Conservation (phyloP, 805 yeast genomes). For the Candida saitoana region DNA sequence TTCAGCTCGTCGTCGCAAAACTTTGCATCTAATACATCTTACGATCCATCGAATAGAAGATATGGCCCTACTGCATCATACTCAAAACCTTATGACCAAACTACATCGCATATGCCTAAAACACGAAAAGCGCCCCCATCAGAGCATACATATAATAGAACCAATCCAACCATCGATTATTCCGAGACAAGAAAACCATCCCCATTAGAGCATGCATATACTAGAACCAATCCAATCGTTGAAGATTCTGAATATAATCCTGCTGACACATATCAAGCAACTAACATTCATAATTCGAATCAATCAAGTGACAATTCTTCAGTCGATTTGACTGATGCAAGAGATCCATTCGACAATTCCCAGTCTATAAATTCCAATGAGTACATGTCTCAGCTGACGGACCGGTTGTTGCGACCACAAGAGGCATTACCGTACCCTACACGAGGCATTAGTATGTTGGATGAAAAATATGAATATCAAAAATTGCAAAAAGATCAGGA, state of each 20-base stretch:
- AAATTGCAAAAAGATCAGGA: not conserved
- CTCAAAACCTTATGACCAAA: not conserved
- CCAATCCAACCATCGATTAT: not conserved
- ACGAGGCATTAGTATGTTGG: slow-evolving; percentile 15
- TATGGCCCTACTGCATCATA: not conserved
- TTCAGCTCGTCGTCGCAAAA: not conserved
- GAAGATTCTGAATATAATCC: not conserved
- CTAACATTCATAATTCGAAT: not conserved
- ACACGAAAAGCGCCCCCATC: not conserved
- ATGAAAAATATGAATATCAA: slow-evolving; percentile 1
- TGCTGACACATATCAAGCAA: not conserved
- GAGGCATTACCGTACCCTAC: slow-evolving; percentile 14
- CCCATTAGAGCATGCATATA: not conserved
- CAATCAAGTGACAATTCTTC: not conserved
- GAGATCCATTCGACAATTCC: not conserved
- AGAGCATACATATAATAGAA: not conserved
- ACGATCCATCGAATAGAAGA: not conserved
- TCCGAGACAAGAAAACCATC: no score
- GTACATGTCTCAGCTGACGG: not conserved
- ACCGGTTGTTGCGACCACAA: not conserved
- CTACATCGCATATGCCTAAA: not conserved
- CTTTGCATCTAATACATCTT: not conserved
- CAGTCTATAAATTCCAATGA: not conserved
- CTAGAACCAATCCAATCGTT: not conserved
- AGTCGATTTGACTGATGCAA: not conserved